Evolutionary conservation across 257 asterid genomes (phyloP).

Genomic region (Solanum gracilifrons): DNA sequence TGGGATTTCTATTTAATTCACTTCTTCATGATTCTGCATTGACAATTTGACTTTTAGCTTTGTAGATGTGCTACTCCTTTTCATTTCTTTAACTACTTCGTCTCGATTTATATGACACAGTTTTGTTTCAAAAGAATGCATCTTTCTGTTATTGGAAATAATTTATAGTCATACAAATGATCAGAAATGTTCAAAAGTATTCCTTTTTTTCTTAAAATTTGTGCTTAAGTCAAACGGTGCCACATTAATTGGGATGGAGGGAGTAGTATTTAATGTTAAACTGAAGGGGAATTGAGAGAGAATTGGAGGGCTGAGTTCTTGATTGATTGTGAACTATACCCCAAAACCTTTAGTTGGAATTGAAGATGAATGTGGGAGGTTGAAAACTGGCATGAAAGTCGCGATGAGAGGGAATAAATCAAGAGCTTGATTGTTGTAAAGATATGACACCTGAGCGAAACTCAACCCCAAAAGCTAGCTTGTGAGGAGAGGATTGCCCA

Average conservation of each 20-base stretch:
- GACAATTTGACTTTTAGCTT: neutral
- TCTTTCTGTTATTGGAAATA: neutral
- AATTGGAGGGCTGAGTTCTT: neutral
- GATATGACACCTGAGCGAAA: no score
- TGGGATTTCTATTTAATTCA: neutral
- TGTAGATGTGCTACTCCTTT: neutral
- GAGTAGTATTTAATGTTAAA: neutral
- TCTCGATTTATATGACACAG: neutral
- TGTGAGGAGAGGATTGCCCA: no score
- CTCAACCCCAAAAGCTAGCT: no score
- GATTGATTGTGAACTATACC: neutral
- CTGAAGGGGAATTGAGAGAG: neutral
- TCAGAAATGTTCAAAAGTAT: neutral
- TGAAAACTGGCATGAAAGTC: neutral
- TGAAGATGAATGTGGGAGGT: neutral
- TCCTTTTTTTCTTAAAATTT: neutral
- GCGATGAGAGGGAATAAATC: neutral
- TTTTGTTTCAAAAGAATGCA: neutral
- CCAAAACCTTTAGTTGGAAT: neutral
- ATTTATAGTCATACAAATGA: neutral
- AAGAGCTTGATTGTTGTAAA: neutral
- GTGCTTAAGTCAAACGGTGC: neutral
- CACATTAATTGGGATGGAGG: neutral
- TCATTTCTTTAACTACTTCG: neutral
- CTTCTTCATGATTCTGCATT: neutral